Conservation (phyloP, 371 early-diverging fungal species). For the Rhizopus delemar region DNA sequence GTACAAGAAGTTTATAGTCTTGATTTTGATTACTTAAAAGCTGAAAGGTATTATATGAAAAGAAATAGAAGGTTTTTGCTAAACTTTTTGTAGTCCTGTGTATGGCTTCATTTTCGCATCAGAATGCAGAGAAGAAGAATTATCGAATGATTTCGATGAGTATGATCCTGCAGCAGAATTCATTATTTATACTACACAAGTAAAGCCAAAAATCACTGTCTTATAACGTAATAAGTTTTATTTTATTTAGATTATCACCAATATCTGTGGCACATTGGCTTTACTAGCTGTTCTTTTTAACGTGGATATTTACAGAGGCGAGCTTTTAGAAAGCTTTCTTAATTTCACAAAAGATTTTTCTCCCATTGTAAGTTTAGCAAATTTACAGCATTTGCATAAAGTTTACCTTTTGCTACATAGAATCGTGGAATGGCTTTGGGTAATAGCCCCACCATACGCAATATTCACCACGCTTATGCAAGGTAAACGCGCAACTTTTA, state of each 20-base stretch:
- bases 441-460: constrained; percentile 1
- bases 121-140: constrained; percentile 12
- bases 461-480: constrained; percentile 16
- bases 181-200: constrained; percentile 20
- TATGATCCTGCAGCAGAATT: not conserved
- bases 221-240: not conserved
- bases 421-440: constrained; percentile 23
- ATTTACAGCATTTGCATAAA: not conserved
- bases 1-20: constrained; percentile 17
- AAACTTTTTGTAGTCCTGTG: constrained; percentile 5
- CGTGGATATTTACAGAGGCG: constrained; percentile 14
- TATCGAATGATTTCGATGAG: not conserved
- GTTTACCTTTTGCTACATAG: constrained; percentile 2
- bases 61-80: not conserved
- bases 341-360: constrained; percentile 13
- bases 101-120: constrained; percentile 22
- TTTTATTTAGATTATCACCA: constrained; percentile 12
- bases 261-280: constrained; percentile 25
- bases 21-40: constrained; percentile 12
- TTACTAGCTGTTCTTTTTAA: constrained; percentile 23
- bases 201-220: not conserved
- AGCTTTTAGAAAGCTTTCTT: constrained; percentile 11
- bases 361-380: constrained; percentile 17
- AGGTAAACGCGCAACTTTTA: constrained; percentile 1
- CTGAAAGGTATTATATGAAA: constrained; percentile 7